Conservation (phyloP, 2,329 filamentous ascomycete species). For the Aspergillus sojae region DNA sequence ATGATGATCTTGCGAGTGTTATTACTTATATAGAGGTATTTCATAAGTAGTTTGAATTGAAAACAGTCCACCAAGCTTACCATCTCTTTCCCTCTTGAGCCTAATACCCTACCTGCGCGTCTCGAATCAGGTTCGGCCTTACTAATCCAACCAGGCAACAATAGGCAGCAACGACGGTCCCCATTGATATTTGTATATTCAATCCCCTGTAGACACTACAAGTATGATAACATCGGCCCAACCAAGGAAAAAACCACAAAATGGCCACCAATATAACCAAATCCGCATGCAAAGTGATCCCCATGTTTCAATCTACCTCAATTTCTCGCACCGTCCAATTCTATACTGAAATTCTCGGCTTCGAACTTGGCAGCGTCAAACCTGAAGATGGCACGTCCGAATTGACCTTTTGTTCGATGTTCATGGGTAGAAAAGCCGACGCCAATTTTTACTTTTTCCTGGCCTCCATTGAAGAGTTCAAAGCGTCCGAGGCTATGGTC, state of each 20-base stretch:
- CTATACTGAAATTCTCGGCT: neutral
- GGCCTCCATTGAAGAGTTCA: neutral
- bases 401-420: neutral
- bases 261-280: neutral
- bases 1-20: no score
- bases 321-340: neutral
- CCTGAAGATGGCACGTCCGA: neutral
- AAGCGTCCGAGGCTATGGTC: neutral
- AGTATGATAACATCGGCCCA: no score
- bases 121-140: no score
- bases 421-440: neutral
- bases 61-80: fast-evolving
- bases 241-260: neutral
- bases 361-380: neutral
- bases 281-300: neutral
- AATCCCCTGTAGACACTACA: no score
- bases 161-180: neutral
- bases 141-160: no score
- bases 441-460: neutral
- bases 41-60: no score
- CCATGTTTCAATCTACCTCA: neutral
- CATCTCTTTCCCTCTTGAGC: no score
- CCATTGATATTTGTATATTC: neutral
- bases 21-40: no score
- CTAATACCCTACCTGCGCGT: no score